phyloP scores from a whole-genome alignment of 306 rosid species.

The Myrica gale region DNA sequence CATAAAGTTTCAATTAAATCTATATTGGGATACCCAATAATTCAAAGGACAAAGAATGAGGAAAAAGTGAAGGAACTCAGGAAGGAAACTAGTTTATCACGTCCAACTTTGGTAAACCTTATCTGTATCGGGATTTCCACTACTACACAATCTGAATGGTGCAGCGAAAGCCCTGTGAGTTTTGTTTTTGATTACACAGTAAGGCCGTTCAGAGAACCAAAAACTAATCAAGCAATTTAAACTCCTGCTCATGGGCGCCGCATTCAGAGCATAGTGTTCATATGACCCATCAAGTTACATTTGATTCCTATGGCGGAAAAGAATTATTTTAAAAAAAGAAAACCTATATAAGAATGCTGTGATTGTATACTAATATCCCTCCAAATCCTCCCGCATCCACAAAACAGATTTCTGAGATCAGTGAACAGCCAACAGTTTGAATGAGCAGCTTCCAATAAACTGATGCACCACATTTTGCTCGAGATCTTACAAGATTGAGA shows the following conservation, averaged over 20 bases:
- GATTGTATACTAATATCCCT: neutral
- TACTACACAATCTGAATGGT: too few relatives aligned
- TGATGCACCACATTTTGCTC: constrained; percentile 21
- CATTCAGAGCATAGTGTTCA: neutral
- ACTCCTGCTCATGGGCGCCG: neutral
- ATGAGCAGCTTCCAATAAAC: constrained; percentile 27
- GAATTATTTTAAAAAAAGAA: neutral
- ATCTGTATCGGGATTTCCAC: too few relatives aligned
- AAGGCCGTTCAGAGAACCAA: neutral
- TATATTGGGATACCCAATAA: too few relatives aligned
- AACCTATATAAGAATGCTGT: neutral
- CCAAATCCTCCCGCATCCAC: neutral
- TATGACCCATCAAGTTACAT: neutral
- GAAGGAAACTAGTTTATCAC: too few relatives aligned
- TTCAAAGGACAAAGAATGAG: too few relatives aligned
- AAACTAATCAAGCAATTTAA: neutral
- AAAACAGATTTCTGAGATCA: constrained; percentile 18
- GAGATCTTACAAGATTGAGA: constrained; percentile 13
- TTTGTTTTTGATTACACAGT: neutral
- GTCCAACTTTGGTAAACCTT: too few relatives aligned
- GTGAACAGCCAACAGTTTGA: constrained; percentile 23
- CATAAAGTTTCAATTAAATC: too few relatives aligned
- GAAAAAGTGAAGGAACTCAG: too few relatives aligned
- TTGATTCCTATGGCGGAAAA: neutral
- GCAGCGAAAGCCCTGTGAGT: neutral